Evolutionary conservation across 106 monocot genomes (phyloP).

Genomic region (Dendrobium officinale): DNA sequence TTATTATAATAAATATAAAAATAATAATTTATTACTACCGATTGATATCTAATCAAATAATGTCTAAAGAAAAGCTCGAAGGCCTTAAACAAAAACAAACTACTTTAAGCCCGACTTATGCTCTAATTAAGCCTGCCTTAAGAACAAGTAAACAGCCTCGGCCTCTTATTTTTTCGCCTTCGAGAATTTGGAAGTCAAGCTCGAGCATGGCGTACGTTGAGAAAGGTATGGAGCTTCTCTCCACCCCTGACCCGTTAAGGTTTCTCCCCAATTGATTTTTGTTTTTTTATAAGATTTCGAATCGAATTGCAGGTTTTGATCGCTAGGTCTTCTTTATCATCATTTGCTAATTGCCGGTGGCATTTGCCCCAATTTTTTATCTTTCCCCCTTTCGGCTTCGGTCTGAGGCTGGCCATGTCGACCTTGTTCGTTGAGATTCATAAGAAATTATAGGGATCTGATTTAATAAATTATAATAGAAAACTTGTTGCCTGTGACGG

Average conservation of each 20-base stretch:
- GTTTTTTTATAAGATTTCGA: neutral
- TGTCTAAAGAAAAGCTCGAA: too few species aligned
- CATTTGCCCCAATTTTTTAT: neutral
- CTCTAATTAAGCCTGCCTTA: too few species aligned
- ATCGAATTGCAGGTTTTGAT: neutral
- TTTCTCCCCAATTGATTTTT: neutral
- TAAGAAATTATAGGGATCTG: neutral
- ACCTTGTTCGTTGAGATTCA: neutral
- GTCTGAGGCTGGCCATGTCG: neutral
- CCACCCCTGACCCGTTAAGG: neutral
- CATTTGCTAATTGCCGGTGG: neutral
- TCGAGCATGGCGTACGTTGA: conserved; percentile 4
- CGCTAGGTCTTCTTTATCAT: neutral
- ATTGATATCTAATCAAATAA: too few species aligned
- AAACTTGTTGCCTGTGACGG: neutral
- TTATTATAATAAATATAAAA: too few species aligned
- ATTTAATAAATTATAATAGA: neutral
- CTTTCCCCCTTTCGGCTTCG: neutral
- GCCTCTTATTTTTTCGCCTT: too few species aligned
- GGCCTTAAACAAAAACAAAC: too few species aligned
- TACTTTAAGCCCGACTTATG: too few species aligned
- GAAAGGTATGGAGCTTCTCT: neutral
- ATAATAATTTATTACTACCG: too few species aligned
- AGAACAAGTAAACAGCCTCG: too few species aligned
- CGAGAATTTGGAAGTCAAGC: neutral